Evolutionary conservation across 2,329 filamentous ascomycete species (phyloP).

Genomic region (Fusarium sp.): DNA sequence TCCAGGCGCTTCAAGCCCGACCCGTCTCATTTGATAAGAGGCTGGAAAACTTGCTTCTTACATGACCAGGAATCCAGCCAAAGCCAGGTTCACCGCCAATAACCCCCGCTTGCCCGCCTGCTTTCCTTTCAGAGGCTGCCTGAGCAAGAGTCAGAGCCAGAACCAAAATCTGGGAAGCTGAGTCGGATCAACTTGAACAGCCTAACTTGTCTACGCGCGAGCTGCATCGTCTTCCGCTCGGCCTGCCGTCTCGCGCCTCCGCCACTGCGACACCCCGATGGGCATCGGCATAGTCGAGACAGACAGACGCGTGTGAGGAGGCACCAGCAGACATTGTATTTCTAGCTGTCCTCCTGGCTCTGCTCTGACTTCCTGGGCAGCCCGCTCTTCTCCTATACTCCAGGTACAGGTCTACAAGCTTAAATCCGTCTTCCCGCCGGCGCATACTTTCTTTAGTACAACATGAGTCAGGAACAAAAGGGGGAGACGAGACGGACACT

Average conservation of each 20-base stretch:
- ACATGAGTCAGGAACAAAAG: constrained; percentile 19
- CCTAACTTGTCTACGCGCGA: not conserved
- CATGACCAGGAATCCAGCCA: constrained; percentile 15
- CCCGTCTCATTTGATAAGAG: not conserved
- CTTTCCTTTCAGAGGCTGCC: not conserved
- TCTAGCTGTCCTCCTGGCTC: not conserved
- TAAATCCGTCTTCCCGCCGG: constrained; percentile 35
- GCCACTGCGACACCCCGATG: not conserved
- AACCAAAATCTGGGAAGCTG: not conserved
- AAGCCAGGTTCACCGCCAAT: not conserved
- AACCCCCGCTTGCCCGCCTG: not conserved
- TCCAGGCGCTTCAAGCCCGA: constrained; percentile 10
- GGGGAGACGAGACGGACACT: constrained; percentile 17
- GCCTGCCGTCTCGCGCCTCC: not conserved
- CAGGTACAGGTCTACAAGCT: not conserved
- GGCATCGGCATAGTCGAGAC: not conserved
- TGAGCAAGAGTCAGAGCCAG: not conserved
- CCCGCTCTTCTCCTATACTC: not conserved
- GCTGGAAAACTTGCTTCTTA: constrained; percentile 25
- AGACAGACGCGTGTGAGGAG: not conserved
- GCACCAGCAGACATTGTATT: not conserved
- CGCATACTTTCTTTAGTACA: constrained; percentile 12
- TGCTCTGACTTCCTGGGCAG: not conserved
- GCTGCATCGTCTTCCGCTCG: not conserved
- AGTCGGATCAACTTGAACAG: not conserved